These are phyloP conservation scores for Collybia mongolica DNA, from an alignment of 768 basidiomycete species.

Conservation along the genomic window DNA sequence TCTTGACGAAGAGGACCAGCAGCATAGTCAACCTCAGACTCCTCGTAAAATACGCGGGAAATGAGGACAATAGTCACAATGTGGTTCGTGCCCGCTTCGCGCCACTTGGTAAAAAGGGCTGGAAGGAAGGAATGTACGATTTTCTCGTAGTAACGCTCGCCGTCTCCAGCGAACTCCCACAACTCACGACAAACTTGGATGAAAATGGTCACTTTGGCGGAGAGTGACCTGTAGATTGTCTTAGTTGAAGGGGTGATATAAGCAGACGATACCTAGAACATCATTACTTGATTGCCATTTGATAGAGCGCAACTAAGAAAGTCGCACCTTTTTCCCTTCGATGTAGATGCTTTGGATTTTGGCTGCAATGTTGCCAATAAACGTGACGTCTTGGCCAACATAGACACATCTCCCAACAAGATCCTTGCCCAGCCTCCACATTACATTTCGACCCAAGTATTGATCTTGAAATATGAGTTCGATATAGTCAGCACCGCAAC, in stretches of 20 bases:
- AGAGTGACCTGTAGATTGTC: constrained; percentile 84
- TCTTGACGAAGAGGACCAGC: constrained; percentile 78
- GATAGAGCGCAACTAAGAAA: constrained; percentile 4
- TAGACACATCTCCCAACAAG: constrained; percentile 82
- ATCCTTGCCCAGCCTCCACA: constrained; percentile 90
- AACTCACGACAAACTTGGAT: constrained; percentile 96
- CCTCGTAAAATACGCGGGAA: constrained; percentile 88
- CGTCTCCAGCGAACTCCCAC: constrained; percentile 96
- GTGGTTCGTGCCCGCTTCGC: constrained; percentile 83
- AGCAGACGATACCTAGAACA: constrained; percentile 73
- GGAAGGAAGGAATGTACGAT: constrained; percentile 97
- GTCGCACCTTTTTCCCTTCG: constrained; percentile 58
- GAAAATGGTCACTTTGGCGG: constrained; percentile 90
- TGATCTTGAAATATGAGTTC: constrained; percentile 95
- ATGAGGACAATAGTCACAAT: constrained; percentile 93
- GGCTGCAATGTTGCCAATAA: constrained; percentile 80
- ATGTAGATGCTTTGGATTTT: constrained; percentile 82
- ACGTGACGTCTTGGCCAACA: constrained; percentile 79
- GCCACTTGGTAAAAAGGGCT: constrained; percentile 83
- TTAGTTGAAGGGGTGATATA: constrained; percentile 83
- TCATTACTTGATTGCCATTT: background rate
- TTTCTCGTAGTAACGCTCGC: constrained; percentile 94
- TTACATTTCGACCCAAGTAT: constrained; percentile 93
- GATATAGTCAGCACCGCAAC: constrained; percentile 70
- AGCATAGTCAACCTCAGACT: constrained; percentile 75